Evolutionary conservation across 495 filamentous ascomycete genomes (phyloP).

Genomic region (Letharia columbiana): DNA sequence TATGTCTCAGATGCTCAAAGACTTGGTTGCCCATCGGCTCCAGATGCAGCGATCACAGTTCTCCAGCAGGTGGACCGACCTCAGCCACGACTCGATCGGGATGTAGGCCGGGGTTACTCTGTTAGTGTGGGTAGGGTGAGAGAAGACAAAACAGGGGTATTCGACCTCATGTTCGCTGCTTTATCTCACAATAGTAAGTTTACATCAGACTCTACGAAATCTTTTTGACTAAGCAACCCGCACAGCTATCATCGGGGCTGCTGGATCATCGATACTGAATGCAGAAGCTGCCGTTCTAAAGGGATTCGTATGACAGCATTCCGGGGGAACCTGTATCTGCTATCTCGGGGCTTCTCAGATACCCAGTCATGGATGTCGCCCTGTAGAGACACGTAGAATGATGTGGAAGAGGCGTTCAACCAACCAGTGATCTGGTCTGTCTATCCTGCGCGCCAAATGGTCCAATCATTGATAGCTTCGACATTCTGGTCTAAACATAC

Average conservation of each 20-base stretch:
- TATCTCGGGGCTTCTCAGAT: not conserved
- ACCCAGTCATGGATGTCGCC: not conserved
- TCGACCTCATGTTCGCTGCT: conserved; percentile 76
- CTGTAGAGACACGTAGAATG: not conserved
- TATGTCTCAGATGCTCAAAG: conserved; percentile 69
- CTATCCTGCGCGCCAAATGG: not conserved
- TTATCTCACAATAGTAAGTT: conserved; percentile 77
- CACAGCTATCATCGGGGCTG: conserved; percentile 80
- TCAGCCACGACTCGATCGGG: conserved; percentile 75
- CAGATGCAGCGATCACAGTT: conserved; percentile 61
- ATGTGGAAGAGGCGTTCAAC: not conserved
- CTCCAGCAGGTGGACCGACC: conserved; percentile 74
- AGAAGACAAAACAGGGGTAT: conserved; percentile 64
- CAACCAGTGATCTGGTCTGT: not conserved
- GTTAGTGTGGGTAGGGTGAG: conserved; percentile 73
- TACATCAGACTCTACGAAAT: not conserved
- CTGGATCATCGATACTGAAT: conserved; percentile 89
- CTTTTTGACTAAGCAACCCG: conserved; percentile 15
- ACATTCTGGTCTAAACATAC: not conserved
- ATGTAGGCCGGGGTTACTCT: conserved; percentile 66
- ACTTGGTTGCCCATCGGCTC: conserved; percentile 69
- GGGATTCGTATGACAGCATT: conserved; percentile 56
- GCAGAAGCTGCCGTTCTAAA: conserved; percentile 88
- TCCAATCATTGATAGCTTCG: not conserved
- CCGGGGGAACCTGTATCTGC: not conserved